A percentile compares a stretch with the other conserved stretches of the same genome.
These are phyloP conservation scores for Leptographium flavum DNA, from an alignment of 2,329 filamentous ascomycete species.

Conservation along the genomic window DNA sequence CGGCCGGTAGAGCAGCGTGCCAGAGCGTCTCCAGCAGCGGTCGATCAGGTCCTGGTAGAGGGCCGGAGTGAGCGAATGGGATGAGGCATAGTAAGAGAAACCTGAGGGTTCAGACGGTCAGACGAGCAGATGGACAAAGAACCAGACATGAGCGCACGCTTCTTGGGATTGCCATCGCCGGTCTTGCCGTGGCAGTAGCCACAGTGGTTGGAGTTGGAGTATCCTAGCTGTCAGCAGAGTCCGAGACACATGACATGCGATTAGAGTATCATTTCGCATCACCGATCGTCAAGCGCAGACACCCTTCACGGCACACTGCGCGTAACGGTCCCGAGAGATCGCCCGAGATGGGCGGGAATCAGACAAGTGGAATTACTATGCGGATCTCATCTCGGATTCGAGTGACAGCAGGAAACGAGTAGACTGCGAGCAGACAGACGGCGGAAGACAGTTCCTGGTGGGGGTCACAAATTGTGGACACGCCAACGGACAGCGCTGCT, in stretches of 20 bases:
- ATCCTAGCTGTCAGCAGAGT: conserved; percentile 3
- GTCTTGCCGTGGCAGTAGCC: conserved; percentile 8
- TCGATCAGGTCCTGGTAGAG: conserved; percentile 63
- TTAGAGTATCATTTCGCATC: too few species aligned
- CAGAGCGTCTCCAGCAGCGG: conserved; percentile 65
- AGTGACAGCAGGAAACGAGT: not conserved
- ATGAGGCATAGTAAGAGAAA: conserved; percentile 56
- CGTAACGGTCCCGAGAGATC: not conserved
- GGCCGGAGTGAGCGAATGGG: conserved; percentile 43
- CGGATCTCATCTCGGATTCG: too few species aligned
- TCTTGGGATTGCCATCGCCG: not conserved
- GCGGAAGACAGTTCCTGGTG: not conserved
- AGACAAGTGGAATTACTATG: too few species aligned
- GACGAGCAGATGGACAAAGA: not conserved
- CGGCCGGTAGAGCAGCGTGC: conserved; percentile 59
- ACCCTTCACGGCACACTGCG: too few species aligned
- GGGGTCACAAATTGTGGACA: not conserved
- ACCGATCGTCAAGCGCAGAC: too few species aligned
- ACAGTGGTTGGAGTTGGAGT: conserved; percentile 6
- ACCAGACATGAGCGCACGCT: conserved; percentile 1
- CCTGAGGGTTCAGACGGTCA: conserved; percentile 28
- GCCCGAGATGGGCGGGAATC: not conserved
- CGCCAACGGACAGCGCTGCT: conserved; percentile 24
- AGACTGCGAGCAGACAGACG: not conserved
- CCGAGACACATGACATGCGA: not conserved